Evolutionary conservation across 306 rosid species (phyloP).

Genomic region (Vigna trinervia): DNA sequence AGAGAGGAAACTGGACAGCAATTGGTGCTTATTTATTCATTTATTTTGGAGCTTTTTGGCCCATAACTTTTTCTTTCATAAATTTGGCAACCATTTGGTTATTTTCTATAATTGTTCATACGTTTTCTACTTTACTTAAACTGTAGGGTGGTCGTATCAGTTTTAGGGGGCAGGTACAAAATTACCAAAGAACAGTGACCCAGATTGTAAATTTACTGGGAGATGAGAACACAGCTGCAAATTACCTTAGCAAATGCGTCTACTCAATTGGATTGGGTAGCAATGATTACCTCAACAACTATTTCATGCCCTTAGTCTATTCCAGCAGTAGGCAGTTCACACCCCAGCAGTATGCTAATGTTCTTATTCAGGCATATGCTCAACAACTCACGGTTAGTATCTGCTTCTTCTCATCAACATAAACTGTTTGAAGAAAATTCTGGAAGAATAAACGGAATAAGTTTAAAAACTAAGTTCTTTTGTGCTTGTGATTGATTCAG

Average conservation of each 20-base stretch:
- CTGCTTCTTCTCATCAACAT: too few species aligned
- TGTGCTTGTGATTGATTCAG: constrained; percentile 51
- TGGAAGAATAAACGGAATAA: too few species aligned
- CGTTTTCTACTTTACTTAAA: neutral
- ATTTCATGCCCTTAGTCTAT: constrained; percentile 85
- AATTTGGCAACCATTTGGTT: constrained; percentile 6
- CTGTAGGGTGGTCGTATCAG: constrained; percentile 81
- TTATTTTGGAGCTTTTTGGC: neutral
- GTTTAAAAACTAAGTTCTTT: neutral
- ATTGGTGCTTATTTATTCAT: constrained; percentile 53
- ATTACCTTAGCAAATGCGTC: constrained; percentile 76
- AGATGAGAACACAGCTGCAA: constrained; percentile 61
- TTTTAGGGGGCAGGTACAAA: constrained; percentile 82
- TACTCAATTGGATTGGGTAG: constrained; percentile 91
- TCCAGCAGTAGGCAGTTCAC: constrained; percentile 65
- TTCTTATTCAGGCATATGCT: constrained; percentile 67
- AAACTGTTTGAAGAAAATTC: too few species aligned
- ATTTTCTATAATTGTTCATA: neutral
- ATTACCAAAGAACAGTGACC: constrained; percentile 73
- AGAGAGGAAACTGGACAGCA: constrained; percentile 96
- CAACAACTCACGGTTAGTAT: constrained; percentile 65
- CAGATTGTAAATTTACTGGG: constrained; percentile 72
- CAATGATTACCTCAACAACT: constrained; percentile 96
- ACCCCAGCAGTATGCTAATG: constrained; percentile 73
- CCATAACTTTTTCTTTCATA: neutral